Conservation (phyloP, 2,329 filamentous ascomycete species). For the Dactylellina haptotyla region DNA sequence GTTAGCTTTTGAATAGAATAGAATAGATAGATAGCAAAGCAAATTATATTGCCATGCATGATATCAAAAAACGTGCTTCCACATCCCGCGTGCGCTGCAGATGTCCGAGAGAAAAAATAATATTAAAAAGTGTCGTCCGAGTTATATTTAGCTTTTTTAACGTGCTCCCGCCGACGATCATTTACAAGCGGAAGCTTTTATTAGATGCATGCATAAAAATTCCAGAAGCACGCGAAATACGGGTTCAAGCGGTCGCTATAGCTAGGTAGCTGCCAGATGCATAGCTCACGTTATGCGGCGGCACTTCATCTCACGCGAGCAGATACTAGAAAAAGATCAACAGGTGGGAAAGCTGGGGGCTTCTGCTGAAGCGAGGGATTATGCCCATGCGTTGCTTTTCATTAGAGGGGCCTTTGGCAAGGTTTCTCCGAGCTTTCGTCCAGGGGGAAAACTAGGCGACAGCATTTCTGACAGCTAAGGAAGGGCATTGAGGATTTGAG, state of each 20-base stretch:
- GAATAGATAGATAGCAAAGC: not conserved
- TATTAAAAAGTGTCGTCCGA: not conserved
- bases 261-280: conserved; percentile 1
- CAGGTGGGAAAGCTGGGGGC: not conserved
- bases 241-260: not conserved
- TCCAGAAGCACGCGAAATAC: not conserved
- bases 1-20: not conserved
- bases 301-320: conserved; percentile 3
- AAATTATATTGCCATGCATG: not conserved
- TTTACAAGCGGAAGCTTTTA: no score
- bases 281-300: not conserved
- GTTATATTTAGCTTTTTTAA: not conserved
- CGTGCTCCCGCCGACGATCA: no score
- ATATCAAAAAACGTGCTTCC: not conserved
- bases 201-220: no score
- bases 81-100: not conserved
- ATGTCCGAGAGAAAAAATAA: no score
- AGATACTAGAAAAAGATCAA: not conserved
- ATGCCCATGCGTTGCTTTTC: not conserved
- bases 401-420: not conserved
- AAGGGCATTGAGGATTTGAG: not conserved
- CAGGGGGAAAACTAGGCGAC: conserved; percentile 9
- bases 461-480: not conserved
- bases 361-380: not conserved
- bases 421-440: no score